phyloP scores from a whole-genome alignment of 305 asterid species.

The Solanum hybrid region DNA sequence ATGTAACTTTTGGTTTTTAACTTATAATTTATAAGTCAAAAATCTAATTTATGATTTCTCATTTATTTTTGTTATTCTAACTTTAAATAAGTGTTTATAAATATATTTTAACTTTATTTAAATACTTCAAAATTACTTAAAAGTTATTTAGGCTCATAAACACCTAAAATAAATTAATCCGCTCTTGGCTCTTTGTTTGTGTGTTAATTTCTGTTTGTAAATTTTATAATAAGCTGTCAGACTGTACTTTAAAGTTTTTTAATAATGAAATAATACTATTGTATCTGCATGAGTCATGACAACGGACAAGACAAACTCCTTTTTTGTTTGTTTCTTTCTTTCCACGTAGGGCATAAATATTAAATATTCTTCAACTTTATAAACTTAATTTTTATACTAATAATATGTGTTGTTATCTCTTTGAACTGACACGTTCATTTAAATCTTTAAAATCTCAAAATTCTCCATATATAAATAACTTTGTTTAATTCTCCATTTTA shows the following conservation, averaged over 20 bases:
- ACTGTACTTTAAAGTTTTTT: not conserved
- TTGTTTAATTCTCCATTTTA: not conserved
- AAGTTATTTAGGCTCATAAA: too few relatives aligned
- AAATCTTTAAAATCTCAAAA: not conserved
- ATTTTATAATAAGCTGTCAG: too few relatives aligned
- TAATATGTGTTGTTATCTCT: not conserved
- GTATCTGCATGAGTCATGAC: not conserved
- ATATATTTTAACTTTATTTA: too few relatives aligned
- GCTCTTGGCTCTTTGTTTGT: not conserved
- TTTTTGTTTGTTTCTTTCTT: not conserved
- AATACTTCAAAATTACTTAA: too few relatives aligned
- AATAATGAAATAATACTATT: not conserved
- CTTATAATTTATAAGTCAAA: too few relatives aligned
- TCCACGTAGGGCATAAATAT: not conserved
- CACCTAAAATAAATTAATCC: too few relatives aligned
- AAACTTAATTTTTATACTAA: not conserved
- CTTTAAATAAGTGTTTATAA: too few relatives aligned
- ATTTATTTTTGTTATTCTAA: too few relatives aligned
- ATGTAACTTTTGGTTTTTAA: too few relatives aligned
- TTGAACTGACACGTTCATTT: not conserved
- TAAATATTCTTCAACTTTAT: not conserved
- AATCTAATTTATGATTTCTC: too few relatives aligned
- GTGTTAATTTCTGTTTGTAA: not conserved
- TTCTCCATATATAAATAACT: not conserved
- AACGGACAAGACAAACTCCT: not conserved